Conservation (phyloP, 2,329 filamentous ascomycete species). For the Pezicula radicicola region DNA sequence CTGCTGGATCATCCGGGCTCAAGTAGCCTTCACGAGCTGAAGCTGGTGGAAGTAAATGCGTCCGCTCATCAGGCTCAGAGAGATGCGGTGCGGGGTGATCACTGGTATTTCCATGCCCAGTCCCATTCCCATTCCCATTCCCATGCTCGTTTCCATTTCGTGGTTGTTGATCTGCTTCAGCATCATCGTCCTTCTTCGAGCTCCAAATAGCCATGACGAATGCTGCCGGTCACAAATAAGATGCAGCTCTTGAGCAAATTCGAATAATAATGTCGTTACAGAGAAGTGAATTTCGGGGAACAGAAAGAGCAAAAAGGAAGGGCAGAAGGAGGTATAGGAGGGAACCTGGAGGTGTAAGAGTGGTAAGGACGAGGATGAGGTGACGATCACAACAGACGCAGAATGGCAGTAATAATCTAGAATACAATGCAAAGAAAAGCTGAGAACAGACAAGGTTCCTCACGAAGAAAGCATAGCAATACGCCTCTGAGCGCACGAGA, state of each 20-base stretch:
- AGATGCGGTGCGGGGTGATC: slow-evolving; percentile 21
- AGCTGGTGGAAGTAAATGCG: slow-evolving; percentile 30
- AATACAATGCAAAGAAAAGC: no score
- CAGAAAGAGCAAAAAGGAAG: background rate
- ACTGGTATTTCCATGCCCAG: slow-evolving; percentile 19
- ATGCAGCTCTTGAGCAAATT: no score
- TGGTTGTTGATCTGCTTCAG: slow-evolving; percentile 5
- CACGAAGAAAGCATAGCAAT: no score
- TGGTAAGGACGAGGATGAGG: background rate
- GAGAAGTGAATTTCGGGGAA: background rate
- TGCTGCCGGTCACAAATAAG: no score
- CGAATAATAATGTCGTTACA: no score
- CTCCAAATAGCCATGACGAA: slow-evolving; percentile 51
- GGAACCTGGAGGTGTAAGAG: background rate
- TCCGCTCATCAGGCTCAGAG: slow-evolving; percentile 55
- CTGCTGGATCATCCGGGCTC: slow-evolving; percentile 77
- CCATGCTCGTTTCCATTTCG: background rate
- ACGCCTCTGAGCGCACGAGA: no score
- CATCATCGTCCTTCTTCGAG: slow-evolving; percentile 43
- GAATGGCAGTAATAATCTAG: background rate
- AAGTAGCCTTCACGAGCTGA: slow-evolving; percentile 47
- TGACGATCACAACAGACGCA: background rate
- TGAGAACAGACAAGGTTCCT: no score
- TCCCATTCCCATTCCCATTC: slow-evolving; percentile 5
- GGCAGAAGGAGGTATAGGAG: background rate